A percentile compares a stretch with the other conserved stretches of the same genome.
Conservation (phyloP, 371 early-diverging fungal species). For the Mucor sp. region DNA sequence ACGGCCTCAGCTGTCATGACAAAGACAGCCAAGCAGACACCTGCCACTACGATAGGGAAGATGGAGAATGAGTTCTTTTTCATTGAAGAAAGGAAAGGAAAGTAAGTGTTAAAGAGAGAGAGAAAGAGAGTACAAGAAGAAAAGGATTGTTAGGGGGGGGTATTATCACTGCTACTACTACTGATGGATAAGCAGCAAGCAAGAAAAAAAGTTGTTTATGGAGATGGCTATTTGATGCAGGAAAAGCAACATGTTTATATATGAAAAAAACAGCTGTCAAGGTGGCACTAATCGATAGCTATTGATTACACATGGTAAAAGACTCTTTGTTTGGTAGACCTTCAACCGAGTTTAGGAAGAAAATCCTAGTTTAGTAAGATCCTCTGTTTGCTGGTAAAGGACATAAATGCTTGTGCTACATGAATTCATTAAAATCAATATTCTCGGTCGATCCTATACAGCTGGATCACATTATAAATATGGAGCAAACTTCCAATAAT, state of each 20-base stretch:
- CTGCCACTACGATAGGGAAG: conserved; percentile 31
- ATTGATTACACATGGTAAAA: conserved; percentile 11
- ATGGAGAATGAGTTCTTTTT: conserved; percentile 26
- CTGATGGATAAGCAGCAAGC: background rate
- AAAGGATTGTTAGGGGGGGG: background rate
- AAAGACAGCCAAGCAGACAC: conserved; percentile 30
- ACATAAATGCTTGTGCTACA: background rate
- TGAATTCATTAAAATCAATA: background rate
- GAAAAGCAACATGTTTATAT: background rate
- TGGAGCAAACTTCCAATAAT: conserved; percentile 8
- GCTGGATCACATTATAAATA: conserved; percentile 2
- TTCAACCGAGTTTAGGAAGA: conserved; percentile 20
- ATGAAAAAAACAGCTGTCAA: background rate
- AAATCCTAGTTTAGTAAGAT: conserved; percentile 9
- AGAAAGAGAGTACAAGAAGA: background rate
- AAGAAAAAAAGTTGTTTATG: background rate
- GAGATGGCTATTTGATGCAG: background rate
- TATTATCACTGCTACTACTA: background rate
- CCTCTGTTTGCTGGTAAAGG: background rate
- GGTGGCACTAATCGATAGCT: background rate
- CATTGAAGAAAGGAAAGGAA: conserved; percentile 11
- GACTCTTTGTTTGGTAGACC: conserved; percentile 1
- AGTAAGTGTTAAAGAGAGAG: conserved; percentile 1
- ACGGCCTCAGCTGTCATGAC: conserved; percentile 23
- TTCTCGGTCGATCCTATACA: background rate